These are phyloP conservation scores for Tetracentron sinense DNA, from an alignment of 164 flowering plant genomes.

Conservation along the genomic window DNA sequence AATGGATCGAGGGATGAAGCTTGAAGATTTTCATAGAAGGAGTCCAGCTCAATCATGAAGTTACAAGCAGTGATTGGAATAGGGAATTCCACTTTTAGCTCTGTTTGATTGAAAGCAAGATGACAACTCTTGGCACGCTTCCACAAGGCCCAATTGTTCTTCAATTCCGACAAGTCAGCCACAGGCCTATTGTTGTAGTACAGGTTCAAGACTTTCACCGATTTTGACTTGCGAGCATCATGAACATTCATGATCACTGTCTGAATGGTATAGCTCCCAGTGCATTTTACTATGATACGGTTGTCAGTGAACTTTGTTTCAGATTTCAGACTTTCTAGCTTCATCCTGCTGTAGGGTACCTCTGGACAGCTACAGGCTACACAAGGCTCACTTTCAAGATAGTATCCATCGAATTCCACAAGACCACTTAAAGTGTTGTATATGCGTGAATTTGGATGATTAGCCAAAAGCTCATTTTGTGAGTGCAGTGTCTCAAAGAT, in stretches of 20 bases:
- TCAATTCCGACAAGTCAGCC: constrained; percentile 92
- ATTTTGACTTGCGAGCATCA: constrained; percentile 96
- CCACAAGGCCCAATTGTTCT: constrained; percentile 98
- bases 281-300: constrained; percentile 96
- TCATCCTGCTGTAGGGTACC: constrained; percentile 92
- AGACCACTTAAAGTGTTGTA: constrained; percentile 88
- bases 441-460: constrained; percentile 97
- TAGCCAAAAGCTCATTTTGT: constrained; percentile 94
- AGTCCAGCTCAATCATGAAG: constrained; percentile 98
- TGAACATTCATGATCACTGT: constrained; percentile 98
- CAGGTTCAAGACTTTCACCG: constrained; percentile 90
- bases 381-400: constrained; percentile 99
- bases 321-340: constrained; percentile 92
- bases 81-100: constrained; percentile 92
- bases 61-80: constrained; percentile 98
- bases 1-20: constrained; percentile 94
- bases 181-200: constrained; percentile 98
- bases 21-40: constrained; percentile 97
- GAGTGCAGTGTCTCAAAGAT: constrained; percentile 88
- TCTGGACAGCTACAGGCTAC: constrained; percentile 99
- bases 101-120: constrained; percentile 95
- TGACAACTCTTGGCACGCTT: constrained; percentile 98
- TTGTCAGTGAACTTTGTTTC: constrained; percentile 98
- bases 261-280: constrained; percentile 97
- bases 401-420: constrained; percentile 98